Evolutionary conservation across 2,329 filamentous ascomycete species (phyloP), one percentile per base, ranked within the genome.

Genomic region (Scolecobasidium constrictum): DNA sequence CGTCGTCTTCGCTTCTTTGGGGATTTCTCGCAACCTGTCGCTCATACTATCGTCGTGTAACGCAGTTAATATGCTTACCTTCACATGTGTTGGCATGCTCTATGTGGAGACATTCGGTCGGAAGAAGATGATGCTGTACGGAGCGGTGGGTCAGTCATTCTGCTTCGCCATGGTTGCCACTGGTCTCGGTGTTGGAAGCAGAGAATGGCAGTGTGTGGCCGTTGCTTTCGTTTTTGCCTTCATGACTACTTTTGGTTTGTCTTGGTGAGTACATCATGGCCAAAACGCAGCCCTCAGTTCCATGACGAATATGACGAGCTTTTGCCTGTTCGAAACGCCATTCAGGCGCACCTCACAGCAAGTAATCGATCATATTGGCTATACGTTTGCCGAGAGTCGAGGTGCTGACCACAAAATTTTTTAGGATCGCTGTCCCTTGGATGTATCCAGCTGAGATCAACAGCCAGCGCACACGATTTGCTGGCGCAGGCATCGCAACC

Each of bases 381-480:
- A n/a, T n/a, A n/a, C n/a, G n/a, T n/a, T n/a, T n/a, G n/a, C n/a
- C n/a, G n/a, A n/a, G n/a, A n/a, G n/a, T n/a, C n/a, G n/a, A n/a
- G n/a, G n/a, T n/a, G n/a, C n/a, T n/a, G n/a, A n/a, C n/a, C n/a
- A n/a, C n/a, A n/a, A n/a, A n/a, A n/a, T n/a, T n/a, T n/a, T n/a
- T n/a, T n/a, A n/a, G n/a, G n/a, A n/a, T n/a, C n/a, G n/a, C n/a
- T n/a, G n/a, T n/a, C n/a, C n/a, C n/a, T n/a, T n/a, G 62, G 71
- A 18, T 72, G 53, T 58, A 0, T 82, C 78, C 78, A 0, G 78
- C 81, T 1, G 81, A 86, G 54, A 86, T 86, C 44, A 86, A 84
- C 52, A 80, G 82, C 0, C 60, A 85, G 0, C 72, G 80, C 46
- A 72, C 85, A 0, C 72, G 83, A 17, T 82, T 82, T 1, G 79